Evolutionary conservation across 495 filamentous ascomycete species (phyloP).

Genomic region (Zalerion maritima): DNA sequence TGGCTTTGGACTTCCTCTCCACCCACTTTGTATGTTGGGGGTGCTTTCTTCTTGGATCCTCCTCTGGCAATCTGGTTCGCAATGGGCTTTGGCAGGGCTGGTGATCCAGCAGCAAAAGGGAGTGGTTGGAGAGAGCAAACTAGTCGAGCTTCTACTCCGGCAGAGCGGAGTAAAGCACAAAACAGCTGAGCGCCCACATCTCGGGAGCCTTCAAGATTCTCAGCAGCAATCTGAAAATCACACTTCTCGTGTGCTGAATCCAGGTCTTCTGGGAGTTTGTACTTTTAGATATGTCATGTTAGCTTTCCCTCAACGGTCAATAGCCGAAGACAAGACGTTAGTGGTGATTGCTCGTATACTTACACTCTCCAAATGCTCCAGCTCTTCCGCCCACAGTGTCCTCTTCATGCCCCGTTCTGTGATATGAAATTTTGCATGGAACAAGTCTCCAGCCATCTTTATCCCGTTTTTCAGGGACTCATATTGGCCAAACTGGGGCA

Average conservation of each 20-base stretch:
- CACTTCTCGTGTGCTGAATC: conserved; percentile 39
- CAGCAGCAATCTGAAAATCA: conserved; percentile 59
- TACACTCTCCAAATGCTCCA: conserved; percentile 43
- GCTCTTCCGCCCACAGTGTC: conserved; percentile 56
- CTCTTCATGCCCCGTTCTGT: conserved; percentile 55
- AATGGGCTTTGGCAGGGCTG: conserved; percentile 31
- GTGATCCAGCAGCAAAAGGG: conserved; percentile 46
- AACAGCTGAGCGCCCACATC: conserved; percentile 85
- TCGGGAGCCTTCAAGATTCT: conserved; percentile 55
- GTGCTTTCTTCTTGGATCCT: conserved; percentile 14
- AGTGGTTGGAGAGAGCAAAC: conserved; percentile 86
- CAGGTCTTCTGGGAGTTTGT: conserved; percentile 36
- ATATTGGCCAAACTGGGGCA: conserved; percentile 55
- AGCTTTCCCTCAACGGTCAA: conserved; percentile 7
- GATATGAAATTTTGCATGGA: conserved; percentile 49
- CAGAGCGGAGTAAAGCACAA: conserved; percentile 66
- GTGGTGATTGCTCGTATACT: conserved; percentile 13
- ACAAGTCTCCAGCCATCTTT: conserved; percentile 49
- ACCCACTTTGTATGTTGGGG: too few species aligned
- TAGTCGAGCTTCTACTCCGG: conserved; percentile 68
- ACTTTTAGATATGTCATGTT: conserved; percentile 21
- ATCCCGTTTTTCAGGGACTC: conserved; percentile 68
- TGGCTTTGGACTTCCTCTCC: conserved; percentile 11
- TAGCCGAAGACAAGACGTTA: conserved; percentile 4
- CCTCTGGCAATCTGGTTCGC: conserved; percentile 24